A percentile compares a stretch with the other conserved stretches of the same genome.
Conservation (phyloP, 495 filamentous ascomycete genomes). For the Penicillium paradoxum region DNA sequence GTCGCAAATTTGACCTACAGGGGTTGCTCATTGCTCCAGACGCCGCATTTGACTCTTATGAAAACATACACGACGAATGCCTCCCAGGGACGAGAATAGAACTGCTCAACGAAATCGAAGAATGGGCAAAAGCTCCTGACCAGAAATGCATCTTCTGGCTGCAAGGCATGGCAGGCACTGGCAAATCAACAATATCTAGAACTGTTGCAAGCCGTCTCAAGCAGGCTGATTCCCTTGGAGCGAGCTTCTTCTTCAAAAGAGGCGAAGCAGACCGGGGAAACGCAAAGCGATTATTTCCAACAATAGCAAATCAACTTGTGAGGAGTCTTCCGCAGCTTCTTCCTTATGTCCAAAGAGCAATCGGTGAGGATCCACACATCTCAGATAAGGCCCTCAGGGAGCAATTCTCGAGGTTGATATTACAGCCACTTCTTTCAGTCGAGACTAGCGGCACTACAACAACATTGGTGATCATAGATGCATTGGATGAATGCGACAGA, state of each 20-base stretch:
- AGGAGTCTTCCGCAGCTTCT: constrained; percentile 21
- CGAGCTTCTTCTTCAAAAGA: constrained; percentile 51
- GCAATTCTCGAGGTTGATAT: constrained; percentile 48
- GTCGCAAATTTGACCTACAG: too few relatives aligned
- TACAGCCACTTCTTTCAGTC: constrained; percentile 29
- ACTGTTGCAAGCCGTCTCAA: constrained; percentile 22
- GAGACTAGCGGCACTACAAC: neutral
- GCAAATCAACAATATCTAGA: constrained; percentile 42
- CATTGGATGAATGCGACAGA: neutral
- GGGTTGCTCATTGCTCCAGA: too few relatives aligned
- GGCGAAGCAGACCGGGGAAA: constrained; percentile 39
- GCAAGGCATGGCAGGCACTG: constrained; percentile 40
- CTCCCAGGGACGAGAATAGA: constrained; percentile 30
- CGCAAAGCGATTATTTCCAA: constrained; percentile 40
- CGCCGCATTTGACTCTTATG: neutral
- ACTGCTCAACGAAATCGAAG: constrained; percentile 24
- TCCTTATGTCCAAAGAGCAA: constrained; percentile 29
- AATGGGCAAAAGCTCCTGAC: constrained; percentile 23
- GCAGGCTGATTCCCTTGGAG: constrained; percentile 17
- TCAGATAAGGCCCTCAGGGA: constrained; percentile 30
- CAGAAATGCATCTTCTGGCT: constrained; percentile 39
- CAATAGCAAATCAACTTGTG: constrained; percentile 40
- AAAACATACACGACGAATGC: constrained; percentile 10
- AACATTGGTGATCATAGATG: constrained; percentile 38
- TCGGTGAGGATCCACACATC: constrained; percentile 35